Evolutionary conservation across 805 yeast genomes (phyloP).

Genomic region (Myxozyma melibiosi): DNA sequence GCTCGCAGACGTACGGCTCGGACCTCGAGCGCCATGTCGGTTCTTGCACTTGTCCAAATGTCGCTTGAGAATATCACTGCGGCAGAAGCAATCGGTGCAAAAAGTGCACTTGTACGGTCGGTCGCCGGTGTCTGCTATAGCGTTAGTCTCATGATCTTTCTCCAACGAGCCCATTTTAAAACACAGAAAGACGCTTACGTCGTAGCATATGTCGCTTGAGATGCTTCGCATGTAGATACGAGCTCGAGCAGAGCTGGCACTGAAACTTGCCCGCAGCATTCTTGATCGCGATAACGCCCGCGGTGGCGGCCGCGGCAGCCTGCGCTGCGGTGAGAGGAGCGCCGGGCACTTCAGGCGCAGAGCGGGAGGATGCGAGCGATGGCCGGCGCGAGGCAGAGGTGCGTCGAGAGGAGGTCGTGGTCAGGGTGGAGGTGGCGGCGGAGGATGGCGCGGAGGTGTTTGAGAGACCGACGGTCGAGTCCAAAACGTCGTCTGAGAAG

Average conservation of each 20-base stretch:
- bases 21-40: constrained; percentile 10
- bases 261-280: constrained; percentile 52
- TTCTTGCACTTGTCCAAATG: constrained; percentile 47
- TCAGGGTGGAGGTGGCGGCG: background rate
- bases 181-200: constrained; percentile 41
- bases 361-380: constrained; percentile 1
- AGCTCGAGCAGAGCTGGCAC: constrained; percentile 36
- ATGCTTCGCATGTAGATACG: constrained; percentile 60
- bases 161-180: too few species aligned
- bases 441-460: background rate
- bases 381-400: constrained; percentile 1
- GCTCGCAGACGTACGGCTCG: background rate
- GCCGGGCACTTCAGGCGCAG: background rate
- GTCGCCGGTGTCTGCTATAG: constrained; percentile 63
- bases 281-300: constrained; percentile 36
- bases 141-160: too few species aligned
- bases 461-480: background rate
- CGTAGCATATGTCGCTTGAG: constrained; percentile 78
- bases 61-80: constrained; percentile 72
- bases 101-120: constrained; percentile 77
- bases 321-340: constrained; percentile 9
- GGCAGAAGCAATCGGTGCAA: constrained; percentile 62
- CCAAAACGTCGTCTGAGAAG: constrained; percentile 5
- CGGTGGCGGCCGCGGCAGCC: constrained; percentile 23
- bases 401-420: constrained; percentile 1